These are phyloP conservation scores for Cladobotryum protrusum DNA, from an alignment of 2,329 filamentous ascomycete genomes.

Conservation along the genomic window DNA sequence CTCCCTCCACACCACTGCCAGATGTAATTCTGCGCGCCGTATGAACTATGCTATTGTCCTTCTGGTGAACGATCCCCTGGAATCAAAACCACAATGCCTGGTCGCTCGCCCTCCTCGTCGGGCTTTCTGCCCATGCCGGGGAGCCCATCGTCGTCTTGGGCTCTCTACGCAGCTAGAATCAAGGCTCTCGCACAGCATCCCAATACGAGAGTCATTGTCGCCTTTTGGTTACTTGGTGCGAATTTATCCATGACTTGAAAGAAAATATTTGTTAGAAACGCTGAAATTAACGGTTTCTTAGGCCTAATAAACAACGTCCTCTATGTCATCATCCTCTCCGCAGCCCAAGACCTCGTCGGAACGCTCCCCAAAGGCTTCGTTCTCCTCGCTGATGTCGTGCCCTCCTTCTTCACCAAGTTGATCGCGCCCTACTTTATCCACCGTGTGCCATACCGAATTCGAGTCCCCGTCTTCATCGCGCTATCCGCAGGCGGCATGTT, in stretches of 20 bases:
- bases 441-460: slow-evolving; percentile 68
- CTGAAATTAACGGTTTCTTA: slow-evolving; percentile 15
- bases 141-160: slow-evolving; percentile 61
- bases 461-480: slow-evolving; percentile 66
- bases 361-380: slow-evolving; percentile 88
- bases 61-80: neutral
- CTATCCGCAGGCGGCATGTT: slow-evolving; percentile 84
- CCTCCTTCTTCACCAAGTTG: slow-evolving; percentile 82
- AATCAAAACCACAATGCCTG: slow-evolving; percentile 23
- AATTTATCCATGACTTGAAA: neutral
- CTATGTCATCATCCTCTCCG: slow-evolving; percentile 93
- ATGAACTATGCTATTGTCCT: neutral
- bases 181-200: slow-evolving; percentile 57
- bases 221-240: slow-evolving; percentile 92
- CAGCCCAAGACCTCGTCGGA: slow-evolving; percentile 91
- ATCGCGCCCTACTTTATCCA: slow-evolving; percentile 93
- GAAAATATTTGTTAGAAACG: too few relatives aligned
- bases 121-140: slow-evolving; percentile 50
- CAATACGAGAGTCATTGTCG: slow-evolving; percentile 64
- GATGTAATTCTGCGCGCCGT: neutral
- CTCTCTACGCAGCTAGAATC: slow-evolving; percentile 63
- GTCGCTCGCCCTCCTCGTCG: slow-evolving; percentile 35
- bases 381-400: slow-evolving; percentile 85
- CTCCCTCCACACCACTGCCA: neutral
- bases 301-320: slow-evolving; percentile 85